These are phyloP conservation scores for Mallotus nudiflorus DNA, from an alignment of 345 rosid genomes.

Conservation along the genomic window DNA sequence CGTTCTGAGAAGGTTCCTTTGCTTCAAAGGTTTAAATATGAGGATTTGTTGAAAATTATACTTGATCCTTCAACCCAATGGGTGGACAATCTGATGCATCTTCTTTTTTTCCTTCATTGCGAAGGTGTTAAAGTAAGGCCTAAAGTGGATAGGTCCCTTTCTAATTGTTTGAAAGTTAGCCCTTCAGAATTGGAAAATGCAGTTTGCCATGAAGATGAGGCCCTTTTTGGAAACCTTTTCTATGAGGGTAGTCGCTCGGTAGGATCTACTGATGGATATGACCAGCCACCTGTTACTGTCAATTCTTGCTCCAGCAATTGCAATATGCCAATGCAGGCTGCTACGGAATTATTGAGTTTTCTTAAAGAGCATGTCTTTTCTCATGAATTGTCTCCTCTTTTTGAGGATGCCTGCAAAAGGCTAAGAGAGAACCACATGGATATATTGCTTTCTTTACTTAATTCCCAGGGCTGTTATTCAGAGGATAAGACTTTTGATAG, in stretches of 20 bases:
- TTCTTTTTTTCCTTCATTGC: conserved; percentile 59
- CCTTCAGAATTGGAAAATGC: conserved; percentile 71
- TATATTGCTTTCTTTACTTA: conserved; percentile 66
- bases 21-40: conserved; percentile 53
- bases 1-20: conserved; percentile 60
- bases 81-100: conserved; percentile 77
- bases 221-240: conserved; percentile 93
- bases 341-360: conserved; percentile 67
- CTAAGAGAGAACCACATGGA: conserved; percentile 65
- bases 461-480: conserved; percentile 38
- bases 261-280: conserved; percentile 69
- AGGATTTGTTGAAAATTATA: conserved; percentile 63
- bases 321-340: conserved; percentile 84
- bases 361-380: conserved; percentile 69
- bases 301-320: conserved; percentile 44
- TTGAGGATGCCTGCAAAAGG: conserved; percentile 66
- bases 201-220: conserved; percentile 89
- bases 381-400: conserved; percentile 69
- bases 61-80: conserved; percentile 75
- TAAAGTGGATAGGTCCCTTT: conserved; percentile 63
- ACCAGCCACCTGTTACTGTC: conserved; percentile 60
- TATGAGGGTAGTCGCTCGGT: conserved; percentile 76
- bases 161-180: conserved; percentile 55
- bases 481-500: conserved; percentile 55
- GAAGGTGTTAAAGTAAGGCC: conserved; percentile 79